A percentile compares a stretch with the other conserved stretches of the same genome.
These are phyloP conservation scores for Conoideocrella luteorostrata DNA, from an alignment of 2,329 filamentous ascomycete genomes.

Conservation along the genomic window DNA sequence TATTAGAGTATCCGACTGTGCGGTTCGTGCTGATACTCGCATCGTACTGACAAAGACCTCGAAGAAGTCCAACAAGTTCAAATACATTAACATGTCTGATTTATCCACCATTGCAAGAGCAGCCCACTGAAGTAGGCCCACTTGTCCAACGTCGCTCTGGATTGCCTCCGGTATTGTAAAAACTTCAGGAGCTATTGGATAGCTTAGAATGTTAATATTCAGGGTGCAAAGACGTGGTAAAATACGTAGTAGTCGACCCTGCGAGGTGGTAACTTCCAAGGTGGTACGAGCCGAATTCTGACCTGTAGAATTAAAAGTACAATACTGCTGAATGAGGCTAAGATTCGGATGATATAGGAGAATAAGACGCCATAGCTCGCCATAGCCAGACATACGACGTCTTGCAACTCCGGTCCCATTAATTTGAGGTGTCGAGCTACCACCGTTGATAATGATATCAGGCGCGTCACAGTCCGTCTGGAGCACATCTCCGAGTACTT, in stretches of 20 bases:
- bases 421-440: conserved; percentile 6
- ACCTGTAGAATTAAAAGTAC: conserved; percentile 21
- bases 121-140: conserved; percentile 46
- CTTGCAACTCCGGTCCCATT: conserved; percentile 30
- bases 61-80: conserved; percentile 47
- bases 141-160: conserved; percentile 19
- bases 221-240: conserved; percentile 44
- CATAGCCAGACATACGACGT: conserved; percentile 40
- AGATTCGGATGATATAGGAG: conserved; percentile 41
- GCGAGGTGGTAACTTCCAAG: conserved; percentile 42
- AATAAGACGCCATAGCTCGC: conserved; percentile 47
- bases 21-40: conserved; percentile 31
- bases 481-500: conserved; percentile 46
- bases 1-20: conserved; percentile 29
- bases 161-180: conserved; percentile 17
- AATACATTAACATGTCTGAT: conserved; percentile 42
- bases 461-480: conserved; percentile 45
- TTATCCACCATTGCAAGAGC: conserved; percentile 45
- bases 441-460: conserved; percentile 11
- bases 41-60: conserved; percentile 44
- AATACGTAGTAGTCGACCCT: conserved; percentile 46
- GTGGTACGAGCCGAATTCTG: conserved; percentile 17
- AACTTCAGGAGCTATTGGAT: conserved; percentile 29
- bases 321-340: conserved; percentile 32
- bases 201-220: conserved; percentile 35